Conservation (phyloP, 2,329 filamentous ascomycete genomes). For the Colletotrichum godetiae region DNA sequence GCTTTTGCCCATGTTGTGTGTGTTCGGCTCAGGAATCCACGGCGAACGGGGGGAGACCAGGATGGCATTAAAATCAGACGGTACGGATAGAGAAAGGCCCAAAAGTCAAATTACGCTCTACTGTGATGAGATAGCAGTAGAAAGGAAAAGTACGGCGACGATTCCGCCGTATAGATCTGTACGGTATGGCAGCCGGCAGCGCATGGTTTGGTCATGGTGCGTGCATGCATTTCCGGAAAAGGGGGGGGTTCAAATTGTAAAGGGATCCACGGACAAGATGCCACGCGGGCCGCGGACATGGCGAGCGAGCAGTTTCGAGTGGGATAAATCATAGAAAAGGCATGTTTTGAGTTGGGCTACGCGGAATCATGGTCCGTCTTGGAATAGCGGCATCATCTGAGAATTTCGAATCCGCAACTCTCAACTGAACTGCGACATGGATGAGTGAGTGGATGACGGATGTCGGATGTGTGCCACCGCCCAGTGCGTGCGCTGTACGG, state of each 20-base stretch:
- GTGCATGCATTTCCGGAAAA: background rate
- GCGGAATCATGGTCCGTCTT: background rate
- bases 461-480: background rate
- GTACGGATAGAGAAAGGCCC: background rate
- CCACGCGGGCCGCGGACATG: background rate
- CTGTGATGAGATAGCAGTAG: background rate
- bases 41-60: background rate
- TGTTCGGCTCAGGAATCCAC: background rate
- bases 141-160: background rate
- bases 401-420: background rate
- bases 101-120: background rate
- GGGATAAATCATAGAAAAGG: background rate
- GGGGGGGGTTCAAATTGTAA: background rate
- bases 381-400: background rate
- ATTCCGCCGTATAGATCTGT: background rate
- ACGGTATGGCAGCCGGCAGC: background rate
- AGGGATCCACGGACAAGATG: background rate
- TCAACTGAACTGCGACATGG: background rate
- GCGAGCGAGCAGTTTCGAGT: background rate
- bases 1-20: background rate
- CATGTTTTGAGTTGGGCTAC: background rate
- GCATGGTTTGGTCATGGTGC: background rate
- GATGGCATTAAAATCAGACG: background rate
- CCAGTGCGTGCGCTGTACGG: background rate
- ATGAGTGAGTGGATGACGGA: background rate